These are phyloP conservation scores for Friedmanniomyces simplex DNA, from an alignment of 495 filamentous ascomycete genomes.

Conservation along the genomic window DNA sequence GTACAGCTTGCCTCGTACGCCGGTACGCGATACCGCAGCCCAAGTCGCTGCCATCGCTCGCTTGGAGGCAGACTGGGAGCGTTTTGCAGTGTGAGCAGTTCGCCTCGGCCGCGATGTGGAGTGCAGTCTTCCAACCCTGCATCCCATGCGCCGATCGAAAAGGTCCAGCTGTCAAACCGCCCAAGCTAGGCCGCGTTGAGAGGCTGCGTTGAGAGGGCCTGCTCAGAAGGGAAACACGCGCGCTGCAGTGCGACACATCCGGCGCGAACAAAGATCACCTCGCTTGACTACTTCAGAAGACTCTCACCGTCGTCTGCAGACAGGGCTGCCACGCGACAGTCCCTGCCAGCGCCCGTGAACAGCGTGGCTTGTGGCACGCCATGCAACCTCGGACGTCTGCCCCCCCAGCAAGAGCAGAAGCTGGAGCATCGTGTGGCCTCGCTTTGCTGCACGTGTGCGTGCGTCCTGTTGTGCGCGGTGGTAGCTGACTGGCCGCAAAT, in stretches of 20 bases:
- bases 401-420: neutral
- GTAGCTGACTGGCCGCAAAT: neutral
- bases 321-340: slow-evolving; percentile 5
- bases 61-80: neutral
- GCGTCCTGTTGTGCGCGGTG: neutral
- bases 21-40: no score
- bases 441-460: neutral
- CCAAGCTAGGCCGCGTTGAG: neutral
- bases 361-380: slow-evolving; percentile 3
- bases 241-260: neutral
- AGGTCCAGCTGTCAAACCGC: neutral
- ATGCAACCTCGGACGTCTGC: neutral
- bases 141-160: neutral
- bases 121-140: neutral
- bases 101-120: neutral
- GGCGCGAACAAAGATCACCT: neutral
- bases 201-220: neutral
- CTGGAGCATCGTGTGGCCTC: neutral
- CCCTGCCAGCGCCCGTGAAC: slow-evolving; percentile 4
- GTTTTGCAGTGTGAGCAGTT: neutral
- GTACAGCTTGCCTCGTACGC: no score
- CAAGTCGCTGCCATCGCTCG: neutral
- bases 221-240: neutral
- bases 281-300: no score
- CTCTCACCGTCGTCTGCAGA: no score